These are phyloP conservation scores for Ormosia emarginata DNA, from an alignment of 306 rosid genomes.

Conservation along the genomic window DNA sequence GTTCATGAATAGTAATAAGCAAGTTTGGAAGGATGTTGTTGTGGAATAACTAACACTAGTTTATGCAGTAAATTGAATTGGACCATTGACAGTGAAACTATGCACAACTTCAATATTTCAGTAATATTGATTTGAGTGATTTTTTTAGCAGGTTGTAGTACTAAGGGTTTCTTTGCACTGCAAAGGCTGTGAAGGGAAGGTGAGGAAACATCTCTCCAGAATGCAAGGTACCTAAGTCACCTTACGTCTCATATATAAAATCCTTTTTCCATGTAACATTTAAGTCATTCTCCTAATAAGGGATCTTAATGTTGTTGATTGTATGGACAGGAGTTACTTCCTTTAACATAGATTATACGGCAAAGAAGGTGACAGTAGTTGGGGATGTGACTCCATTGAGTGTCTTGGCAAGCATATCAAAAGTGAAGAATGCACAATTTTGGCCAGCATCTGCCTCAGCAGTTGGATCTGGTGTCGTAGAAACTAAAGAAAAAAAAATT, in stretches of 20 bases:
- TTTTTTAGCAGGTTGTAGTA: conserved; percentile 63
- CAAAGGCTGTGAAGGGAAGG: conserved; percentile 92
- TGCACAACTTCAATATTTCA: not conserved
- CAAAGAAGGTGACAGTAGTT: conserved; percentile 85
- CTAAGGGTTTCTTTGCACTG: conserved; percentile 94
- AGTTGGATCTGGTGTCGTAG: conserved; percentile 24
- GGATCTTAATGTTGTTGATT: not conserved
- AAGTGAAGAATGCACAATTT: conserved; percentile 89
- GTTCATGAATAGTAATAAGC: not conserved
- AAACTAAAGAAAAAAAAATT: conserved; percentile 27
- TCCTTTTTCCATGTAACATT: not conserved
- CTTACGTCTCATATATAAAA: not conserved
- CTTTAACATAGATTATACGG: conserved; percentile 79
- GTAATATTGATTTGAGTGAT: not conserved
- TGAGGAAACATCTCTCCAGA: conserved; percentile 87
- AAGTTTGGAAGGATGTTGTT: not conserved
- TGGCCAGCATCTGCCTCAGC: conserved; percentile 50
- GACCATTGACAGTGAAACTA: not conserved
- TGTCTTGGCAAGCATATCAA: conserved; percentile 77
- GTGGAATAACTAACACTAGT: not conserved
- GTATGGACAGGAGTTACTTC: conserved; percentile 71
- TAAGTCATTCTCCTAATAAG: not conserved
- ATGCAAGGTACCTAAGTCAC: conserved; percentile 62
- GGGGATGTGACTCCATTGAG: conserved; percentile 76
- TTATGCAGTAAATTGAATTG: not conserved